Evolutionary conservation across 106 monocot species (phyloP).

Genomic region (Posidonia australis): DNA sequence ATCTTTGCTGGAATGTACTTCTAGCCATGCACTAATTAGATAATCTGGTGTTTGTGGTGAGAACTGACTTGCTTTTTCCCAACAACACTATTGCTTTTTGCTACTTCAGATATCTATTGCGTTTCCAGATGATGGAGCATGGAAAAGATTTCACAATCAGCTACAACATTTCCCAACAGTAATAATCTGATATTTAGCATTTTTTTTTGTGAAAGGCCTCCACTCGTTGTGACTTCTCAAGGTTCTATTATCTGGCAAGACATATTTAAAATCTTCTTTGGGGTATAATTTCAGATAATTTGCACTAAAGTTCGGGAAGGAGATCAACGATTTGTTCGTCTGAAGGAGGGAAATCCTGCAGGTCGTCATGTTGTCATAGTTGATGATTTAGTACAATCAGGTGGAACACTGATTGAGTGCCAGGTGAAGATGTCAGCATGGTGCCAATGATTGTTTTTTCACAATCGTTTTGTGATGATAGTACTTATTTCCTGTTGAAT

Average conservation of each 20-base stretch:
- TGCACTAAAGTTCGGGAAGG: slow-evolving; percentile 97
- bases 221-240: too few species aligned
- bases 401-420: slow-evolving; percentile 88
- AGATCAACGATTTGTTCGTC: slow-evolving; percentile 61
- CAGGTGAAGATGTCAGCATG: slow-evolving; percentile 29
- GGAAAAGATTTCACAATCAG: slow-evolving; percentile 92
- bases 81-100: background rate
- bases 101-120: slow-evolving; percentile 83
- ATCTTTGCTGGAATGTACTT: too few species aligned
- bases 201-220: background rate
- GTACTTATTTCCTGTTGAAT: background rate
- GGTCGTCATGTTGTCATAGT: slow-evolving; percentile 98
- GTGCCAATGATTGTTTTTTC: background rate
- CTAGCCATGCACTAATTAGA: too few species aligned
- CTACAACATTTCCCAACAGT: slow-evolving; percentile 90
- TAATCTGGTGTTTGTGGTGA: too few species aligned
- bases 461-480: background rate
- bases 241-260: too few species aligned
- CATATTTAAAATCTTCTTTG: background rate
- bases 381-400: slow-evolving; percentile 95
- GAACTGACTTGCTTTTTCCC: background rate
- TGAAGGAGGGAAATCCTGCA: slow-evolving; percentile 92
- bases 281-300: slow-evolving; percentile 46
- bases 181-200: slow-evolving; percentile 5
- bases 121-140: slow-evolving; percentile 97